Conservation (phyloP, 1,284 basidiomycete genomes). For the Papiliotrema laurentii region DNA sequence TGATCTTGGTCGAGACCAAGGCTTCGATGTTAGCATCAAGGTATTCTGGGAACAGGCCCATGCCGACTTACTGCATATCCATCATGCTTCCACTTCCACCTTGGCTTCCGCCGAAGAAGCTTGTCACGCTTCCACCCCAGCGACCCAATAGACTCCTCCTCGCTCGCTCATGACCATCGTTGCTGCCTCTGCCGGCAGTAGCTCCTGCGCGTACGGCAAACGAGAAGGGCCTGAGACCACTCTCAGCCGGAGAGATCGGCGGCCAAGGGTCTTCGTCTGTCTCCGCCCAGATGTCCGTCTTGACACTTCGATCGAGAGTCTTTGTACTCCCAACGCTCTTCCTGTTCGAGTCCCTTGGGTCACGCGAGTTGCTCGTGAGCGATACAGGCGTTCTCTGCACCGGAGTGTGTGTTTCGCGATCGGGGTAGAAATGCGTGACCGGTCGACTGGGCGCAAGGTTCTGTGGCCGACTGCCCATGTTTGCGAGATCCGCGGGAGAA, state of each 20-base stretch:
- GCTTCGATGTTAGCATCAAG: conserved; percentile 17
- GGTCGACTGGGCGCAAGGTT: conserved; percentile 19
- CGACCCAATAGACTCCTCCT: conserved; percentile 54
- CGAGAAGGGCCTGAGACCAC: conserved; percentile 42
- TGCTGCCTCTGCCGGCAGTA: conserved; percentile 21
- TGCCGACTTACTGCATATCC: conserved; percentile 83
- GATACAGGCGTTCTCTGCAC: conserved; percentile 3
- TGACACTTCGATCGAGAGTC: conserved; percentile 16
- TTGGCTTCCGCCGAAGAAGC: conserved; percentile 78
- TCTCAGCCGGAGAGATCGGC: conserved; percentile 24
- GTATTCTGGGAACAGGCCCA: too few relatives aligned
- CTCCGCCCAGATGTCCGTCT: conserved; percentile 9
- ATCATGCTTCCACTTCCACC: conserved; percentile 77
- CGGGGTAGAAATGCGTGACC: conserved; percentile 35
- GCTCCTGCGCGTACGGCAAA: conserved; percentile 45
- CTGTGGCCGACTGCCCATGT: conserved; percentile 4
- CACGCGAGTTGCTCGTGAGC: neutral
- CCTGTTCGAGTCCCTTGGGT: conserved; percentile 19
- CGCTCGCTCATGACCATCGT: conserved; percentile 24
- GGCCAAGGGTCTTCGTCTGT: conserved; percentile 38
- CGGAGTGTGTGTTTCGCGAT: conserved; percentile 21
- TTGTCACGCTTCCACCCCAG: conserved; percentile 63
- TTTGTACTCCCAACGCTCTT: conserved; percentile 29
- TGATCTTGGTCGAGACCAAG: conserved; percentile 46
- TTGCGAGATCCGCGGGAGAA: conserved; percentile 34